Evolutionary conservation across 257 asterid species (phyloP).

Genomic region (Leonotis leonurus): DNA sequence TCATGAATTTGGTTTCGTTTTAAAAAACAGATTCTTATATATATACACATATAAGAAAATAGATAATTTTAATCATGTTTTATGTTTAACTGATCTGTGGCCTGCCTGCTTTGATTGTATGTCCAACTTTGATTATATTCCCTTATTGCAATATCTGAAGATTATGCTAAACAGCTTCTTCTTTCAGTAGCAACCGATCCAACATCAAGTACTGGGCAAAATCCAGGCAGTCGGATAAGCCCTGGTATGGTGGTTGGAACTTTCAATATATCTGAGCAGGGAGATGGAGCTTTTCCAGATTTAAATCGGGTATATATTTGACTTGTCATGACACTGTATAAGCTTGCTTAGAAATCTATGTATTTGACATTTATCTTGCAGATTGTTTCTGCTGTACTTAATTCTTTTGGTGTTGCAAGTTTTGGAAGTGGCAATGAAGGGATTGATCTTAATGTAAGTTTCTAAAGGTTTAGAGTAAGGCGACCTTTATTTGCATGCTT

Average conservation of each 20-base stretch:
- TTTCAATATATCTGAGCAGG: conserved; percentile 77
- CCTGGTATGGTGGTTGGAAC: conserved; percentile 75
- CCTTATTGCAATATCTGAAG: conserved; percentile 4
- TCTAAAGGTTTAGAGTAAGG: conserved; percentile 10
- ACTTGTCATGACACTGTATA: background rate
- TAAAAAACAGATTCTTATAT: background rate
- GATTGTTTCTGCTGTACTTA: conserved; percentile 63
- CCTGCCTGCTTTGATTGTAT: background rate
- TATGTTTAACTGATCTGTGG: background rate
- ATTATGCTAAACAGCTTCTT: conserved; percentile 14
- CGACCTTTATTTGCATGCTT: conserved; percentile 13
- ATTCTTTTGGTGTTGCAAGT: conserved; percentile 57
- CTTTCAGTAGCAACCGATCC: conserved; percentile 53
- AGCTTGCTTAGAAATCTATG: conserved; percentile 14
- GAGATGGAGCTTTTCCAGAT: conserved; percentile 73
- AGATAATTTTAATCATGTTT: background rate
- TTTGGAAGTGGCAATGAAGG: conserved; percentile 61
- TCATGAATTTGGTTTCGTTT: background rate
- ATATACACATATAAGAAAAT: background rate
- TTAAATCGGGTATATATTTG: conserved; percentile 56
- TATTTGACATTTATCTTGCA: conserved; percentile 24
- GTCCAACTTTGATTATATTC: background rate
- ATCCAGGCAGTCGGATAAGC: conserved; percentile 37
- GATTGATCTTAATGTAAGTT: conserved; percentile 75
- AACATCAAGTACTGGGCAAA: conserved; percentile 37